These are phyloP conservation scores for Crithidia mellificae DNA, from an alignment of 208 protist genomes.

Conservation along the genomic window DNA sequence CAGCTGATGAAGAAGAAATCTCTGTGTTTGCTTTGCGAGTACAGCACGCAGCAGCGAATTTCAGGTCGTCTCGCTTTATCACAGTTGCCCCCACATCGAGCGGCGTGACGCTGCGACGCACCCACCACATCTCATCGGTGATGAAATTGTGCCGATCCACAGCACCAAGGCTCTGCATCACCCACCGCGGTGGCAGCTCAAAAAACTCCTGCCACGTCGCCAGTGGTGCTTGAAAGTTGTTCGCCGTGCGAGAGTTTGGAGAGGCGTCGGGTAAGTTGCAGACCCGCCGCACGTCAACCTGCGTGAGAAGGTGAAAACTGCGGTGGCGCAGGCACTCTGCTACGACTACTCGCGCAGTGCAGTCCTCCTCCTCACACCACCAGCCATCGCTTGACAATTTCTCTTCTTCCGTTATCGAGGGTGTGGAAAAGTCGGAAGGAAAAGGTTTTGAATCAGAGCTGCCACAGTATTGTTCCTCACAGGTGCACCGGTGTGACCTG, in stretches of 20 bases:
- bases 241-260: not conserved
- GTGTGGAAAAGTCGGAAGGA: no score
- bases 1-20: not conserved
- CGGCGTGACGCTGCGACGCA: slow-evolving; percentile 39
- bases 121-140: not conserved
- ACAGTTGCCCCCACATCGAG: slow-evolving; percentile 47
- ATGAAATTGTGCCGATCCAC: slow-evolving; percentile 13
- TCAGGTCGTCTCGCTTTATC: not conserved
- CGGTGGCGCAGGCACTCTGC: slow-evolving; percentile 32
- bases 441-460: no score
- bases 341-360: slow-evolving; percentile 9
- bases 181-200: slow-evolving; percentile 70
- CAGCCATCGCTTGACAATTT: no score
- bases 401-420: no score
- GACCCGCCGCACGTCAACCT: slow-evolving; percentile 13
- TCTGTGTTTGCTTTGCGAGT: no score
- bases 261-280: slow-evolving; percentile 15
- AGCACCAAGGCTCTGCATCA: slow-evolving; percentile 63
- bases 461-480: no score
- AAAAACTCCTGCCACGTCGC: slow-evolving; percentile 31
- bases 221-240: not conserved
- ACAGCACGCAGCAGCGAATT: not conserved
- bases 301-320: slow-evolving; percentile 13
- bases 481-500: no score
- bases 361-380: slow-evolving; percentile 12